Base-by-base conservation (phyloP, 2,329 filamentous ascomycete species). In the Alternaria brassicae region DNA sequence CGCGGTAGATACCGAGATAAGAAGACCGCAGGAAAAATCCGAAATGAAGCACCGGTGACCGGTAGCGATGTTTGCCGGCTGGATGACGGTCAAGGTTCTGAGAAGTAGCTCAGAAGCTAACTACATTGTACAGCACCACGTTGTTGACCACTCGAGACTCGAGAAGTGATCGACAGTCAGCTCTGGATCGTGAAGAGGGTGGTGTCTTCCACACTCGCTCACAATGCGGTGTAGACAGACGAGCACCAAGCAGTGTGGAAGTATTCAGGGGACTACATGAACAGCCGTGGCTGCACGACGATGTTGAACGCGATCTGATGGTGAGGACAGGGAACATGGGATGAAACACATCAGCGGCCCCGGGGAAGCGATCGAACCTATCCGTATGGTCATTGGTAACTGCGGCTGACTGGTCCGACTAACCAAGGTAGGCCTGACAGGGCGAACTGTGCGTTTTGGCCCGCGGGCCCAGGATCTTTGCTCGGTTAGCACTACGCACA, bases 341-440 rank as follows among this genome's bases (percentile, higher is more conserved):
- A 58, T 52, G 56, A 54, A 53, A 53, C 44, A 37, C 27, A 36
- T 25, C 42, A 61, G 61, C 42, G 52, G 41, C 40, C 41, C 48
- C 48, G 53, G 56, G 56, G 56, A 59, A 56, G 51, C 36, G 37
- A 47, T 53, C 51, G 61, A 28, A 34, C 49, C 58, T 60, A 42
- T 55, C 56, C 58, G 55, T 59, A 50, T 60, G 53, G 56, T 58
- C 48, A 55, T 10, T 55, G 60, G 41, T 37, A 49, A 34, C 41
- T 34, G 54, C 57, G 44, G 53, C 45, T 27, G 45, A 19, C 34
- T 17, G 48, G 44, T 32, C 30, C 15, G 23, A 34, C 53, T 62
- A 54, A 51, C 61, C 56, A 15, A 39, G 52, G 51, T 39, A 39
- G 52, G 44, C 28, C 53, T 66, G 63, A 66, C 63, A 66, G 55